A percentile compares a stretch with the other conserved stretches of the same genome.
These are phyloP conservation scores for Syzygium aqueum DNA, from an alignment of 345 rosid genomes.

Conservation along the genomic window DNA sequence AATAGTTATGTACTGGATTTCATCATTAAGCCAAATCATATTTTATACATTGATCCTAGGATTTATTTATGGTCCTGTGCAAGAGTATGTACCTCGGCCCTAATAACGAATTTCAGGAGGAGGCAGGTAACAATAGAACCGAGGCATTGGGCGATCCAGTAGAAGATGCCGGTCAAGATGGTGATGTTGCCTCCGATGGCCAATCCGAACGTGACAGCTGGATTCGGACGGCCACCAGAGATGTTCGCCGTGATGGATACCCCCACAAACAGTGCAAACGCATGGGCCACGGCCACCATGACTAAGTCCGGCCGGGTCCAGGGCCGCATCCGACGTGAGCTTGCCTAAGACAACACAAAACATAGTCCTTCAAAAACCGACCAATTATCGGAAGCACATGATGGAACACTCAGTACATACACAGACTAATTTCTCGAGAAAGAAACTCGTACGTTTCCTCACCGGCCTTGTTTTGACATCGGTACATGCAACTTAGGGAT, in stretches of 20 bases:
- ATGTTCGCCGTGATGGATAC: slow-evolving; percentile 75
- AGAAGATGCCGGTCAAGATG: slow-evolving; percentile 64
- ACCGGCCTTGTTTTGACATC: neutral
- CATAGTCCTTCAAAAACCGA: neutral
- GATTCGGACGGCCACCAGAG: slow-evolving; percentile 86
- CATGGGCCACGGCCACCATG: slow-evolving; percentile 78
- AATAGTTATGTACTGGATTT: too few relatives aligned
- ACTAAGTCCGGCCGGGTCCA: slow-evolving; percentile 88
- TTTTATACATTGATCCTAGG: too few relatives aligned
- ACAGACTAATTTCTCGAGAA: neutral
- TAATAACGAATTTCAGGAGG: slow-evolving; percentile 61
- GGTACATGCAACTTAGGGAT: neutral
- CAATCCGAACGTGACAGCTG: slow-evolving; percentile 82
- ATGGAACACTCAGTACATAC: neutral
- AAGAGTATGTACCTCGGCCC: slow-evolving; percentile 22
- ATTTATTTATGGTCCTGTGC: too few relatives aligned
- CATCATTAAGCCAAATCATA: too few relatives aligned
- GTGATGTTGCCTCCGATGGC: slow-evolving; percentile 83
- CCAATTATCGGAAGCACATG: neutral
- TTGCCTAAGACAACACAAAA: slow-evolving; percentile 23
- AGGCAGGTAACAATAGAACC: slow-evolving; percentile 82
- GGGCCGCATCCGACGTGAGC: slow-evolving; percentile 58
- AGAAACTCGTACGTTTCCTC: neutral
- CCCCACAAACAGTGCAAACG: slow-evolving; percentile 68
- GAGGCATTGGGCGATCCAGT: slow-evolving; percentile 80